These are phyloP conservation scores for Fusarium citri DNA, from an alignment of 2,329 filamentous ascomycete genomes.

Conservation along the genomic window DNA sequence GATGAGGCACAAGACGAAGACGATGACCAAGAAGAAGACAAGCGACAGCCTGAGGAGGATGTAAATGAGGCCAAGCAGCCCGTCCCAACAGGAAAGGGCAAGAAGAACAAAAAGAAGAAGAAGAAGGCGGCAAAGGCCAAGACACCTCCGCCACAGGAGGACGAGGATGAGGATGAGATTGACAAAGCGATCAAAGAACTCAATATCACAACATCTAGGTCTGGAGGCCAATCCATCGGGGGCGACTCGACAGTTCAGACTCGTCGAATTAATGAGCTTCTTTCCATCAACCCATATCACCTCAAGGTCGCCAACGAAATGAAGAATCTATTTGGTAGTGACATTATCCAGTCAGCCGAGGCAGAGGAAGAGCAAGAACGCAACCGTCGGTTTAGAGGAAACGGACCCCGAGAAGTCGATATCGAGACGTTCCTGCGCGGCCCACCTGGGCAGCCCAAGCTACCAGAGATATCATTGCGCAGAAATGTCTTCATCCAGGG, in stretches of 20 bases:
- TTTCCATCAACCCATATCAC: slow-evolving; percentile 71
- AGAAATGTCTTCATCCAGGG: slow-evolving; percentile 88
- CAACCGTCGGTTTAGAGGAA: slow-evolving; percentile 50
- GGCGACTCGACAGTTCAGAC: slow-evolving; percentile 18
- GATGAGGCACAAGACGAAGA: slow-evolving; percentile 55
- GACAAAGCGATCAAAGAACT: slow-evolving; percentile 65
- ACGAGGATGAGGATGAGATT: slow-evolving; percentile 64
- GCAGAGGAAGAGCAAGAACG: slow-evolving; percentile 62
- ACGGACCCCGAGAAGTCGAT: slow-evolving; percentile 64
- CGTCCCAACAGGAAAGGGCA: slow-evolving; percentile 48
- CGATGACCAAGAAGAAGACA: slow-evolving; percentile 49
- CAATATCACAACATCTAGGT: slow-evolving; percentile 49
- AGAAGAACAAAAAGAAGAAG: slow-evolving; percentile 56
- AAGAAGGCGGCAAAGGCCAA: slow-evolving; percentile 47
- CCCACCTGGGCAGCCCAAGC: slow-evolving; percentile 67
- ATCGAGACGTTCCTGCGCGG: slow-evolving; percentile 66
- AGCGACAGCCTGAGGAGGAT: slow-evolving; percentile 40
- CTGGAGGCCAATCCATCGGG: not conserved
- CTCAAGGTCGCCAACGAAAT: slow-evolving; percentile 93
- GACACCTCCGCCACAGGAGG: slow-evolving; percentile 44
- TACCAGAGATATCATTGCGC: slow-evolving; percentile 77
- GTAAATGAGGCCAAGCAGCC: slow-evolving; percentile 34
- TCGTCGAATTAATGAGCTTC: slow-evolving; percentile 54
- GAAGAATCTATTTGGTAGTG: slow-evolving; percentile 70
- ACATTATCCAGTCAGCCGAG: slow-evolving; percentile 66